Conservation (phyloP, 2,329 filamentous ascomycete species). For the Fusarium graminum region DNA sequence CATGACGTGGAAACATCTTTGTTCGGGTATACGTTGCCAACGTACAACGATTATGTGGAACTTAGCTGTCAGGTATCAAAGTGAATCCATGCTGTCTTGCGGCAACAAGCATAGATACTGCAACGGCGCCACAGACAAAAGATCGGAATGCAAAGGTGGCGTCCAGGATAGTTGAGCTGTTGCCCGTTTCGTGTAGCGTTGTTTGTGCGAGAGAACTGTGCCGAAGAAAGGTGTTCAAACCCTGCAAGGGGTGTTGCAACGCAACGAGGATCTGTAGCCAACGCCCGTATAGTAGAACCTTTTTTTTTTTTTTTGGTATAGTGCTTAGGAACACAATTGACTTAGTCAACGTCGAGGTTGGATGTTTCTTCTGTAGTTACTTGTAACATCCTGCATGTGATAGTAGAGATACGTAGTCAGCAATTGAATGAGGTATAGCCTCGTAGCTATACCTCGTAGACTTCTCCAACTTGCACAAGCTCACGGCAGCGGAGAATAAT, state of each 20-base stretch:
- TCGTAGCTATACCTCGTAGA: neutral
- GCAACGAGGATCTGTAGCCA: neutral
- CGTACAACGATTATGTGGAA: constrained; percentile 27
- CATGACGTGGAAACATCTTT: constrained; percentile 1
- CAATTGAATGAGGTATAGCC: neutral
- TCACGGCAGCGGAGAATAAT: constrained; percentile 44
- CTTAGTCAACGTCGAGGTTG: neutral
- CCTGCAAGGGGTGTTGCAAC: constrained; percentile 3
- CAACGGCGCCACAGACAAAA: constrained; percentile 14
- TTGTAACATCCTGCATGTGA: neutral
- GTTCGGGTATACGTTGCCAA: constrained; percentile 2
- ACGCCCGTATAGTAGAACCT: neutral
- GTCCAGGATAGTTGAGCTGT: constrained; percentile 7
- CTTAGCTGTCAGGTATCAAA: constrained; percentile 20
- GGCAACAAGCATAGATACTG: constrained; percentile 13
- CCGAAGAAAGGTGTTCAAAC: constrained; percentile 6
- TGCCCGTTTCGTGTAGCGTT: constrained; percentile 28
- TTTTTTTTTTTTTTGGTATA: neutral
- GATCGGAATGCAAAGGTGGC: constrained; percentile 7
- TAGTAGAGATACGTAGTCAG: neutral
- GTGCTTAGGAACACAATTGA: neutral
- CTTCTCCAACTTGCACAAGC: constrained; percentile 7
- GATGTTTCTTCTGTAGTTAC: neutral
- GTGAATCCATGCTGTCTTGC: constrained; percentile 16
- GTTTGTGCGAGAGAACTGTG: constrained; percentile 4